Base-by-base conservation (phyloP, 805 yeast species). In the Yarrowia osloensis region DNA sequence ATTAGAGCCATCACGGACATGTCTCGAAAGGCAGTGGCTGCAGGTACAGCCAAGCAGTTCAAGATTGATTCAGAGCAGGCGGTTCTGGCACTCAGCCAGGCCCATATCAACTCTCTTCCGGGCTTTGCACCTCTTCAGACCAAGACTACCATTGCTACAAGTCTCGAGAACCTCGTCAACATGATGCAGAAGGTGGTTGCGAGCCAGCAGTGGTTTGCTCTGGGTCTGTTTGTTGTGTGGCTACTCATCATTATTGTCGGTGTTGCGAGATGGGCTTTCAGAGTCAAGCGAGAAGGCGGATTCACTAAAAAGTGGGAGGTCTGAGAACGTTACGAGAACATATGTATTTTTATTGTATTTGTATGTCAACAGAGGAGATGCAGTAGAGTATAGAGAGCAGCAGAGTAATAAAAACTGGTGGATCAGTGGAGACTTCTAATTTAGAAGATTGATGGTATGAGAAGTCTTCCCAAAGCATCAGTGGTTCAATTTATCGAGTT, bases 121-220 rank as follows among this genome's bases (percentile, higher is more conserved):
- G 62, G 62, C 0, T 54, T 54, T 24, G 62, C 62, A 3, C 62
- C 62, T 54, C 35, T 54, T 4, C 35, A 54, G n/a, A 54, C 62
- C 1, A 54, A 54, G 6, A 54, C 47, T 2, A 54, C 62, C 2
- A 54, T 54, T 21, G 44, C 62, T 26, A 37, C 62, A 12, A 54
- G 62, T 54, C 33, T 54, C 7, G 62, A 54, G 26, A 54, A 54
- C 24, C 46, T 54, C n/a, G 62, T 37, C 5, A 21, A 26, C 9
- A 54, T 54, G 62, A 54, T 54, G 62, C 44, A 39, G 7, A 37
- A 54, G 22, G 62, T 54, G 33, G 62, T 37, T 2, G 8, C 26
- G 19, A 37, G 62, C 12, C 62, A 54, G 35, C 46, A 37, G 19
- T 54, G 62, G 62, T 54, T 54, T 54, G 44, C 46, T 1, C 8